Conservation (phyloP, 2,329 filamentous ascomycete species). For the Penicillium sp. region DNA sequence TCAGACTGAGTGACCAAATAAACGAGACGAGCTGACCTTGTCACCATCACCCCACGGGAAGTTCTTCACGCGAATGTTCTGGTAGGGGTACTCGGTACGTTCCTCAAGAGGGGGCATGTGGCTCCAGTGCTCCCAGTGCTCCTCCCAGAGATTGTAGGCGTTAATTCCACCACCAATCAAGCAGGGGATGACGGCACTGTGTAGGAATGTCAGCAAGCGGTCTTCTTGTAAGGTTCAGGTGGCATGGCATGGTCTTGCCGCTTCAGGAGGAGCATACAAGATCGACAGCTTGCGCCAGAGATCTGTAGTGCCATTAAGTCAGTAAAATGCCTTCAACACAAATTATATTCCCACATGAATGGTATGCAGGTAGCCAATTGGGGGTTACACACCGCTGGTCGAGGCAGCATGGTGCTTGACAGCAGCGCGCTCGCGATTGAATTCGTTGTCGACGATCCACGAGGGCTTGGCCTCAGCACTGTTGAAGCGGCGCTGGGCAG, state of each 20-base stretch:
- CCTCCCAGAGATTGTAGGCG: conserved; percentile 85
- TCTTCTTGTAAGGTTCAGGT: background rate
- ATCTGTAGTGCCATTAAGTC: conserved; percentile 54
- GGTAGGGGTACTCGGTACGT: conserved; percentile 88
- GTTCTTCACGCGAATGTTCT: conserved; percentile 97
- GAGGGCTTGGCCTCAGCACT: conserved; percentile 58
- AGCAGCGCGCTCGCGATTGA: conserved; percentile 85
- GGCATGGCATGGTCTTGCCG: background rate
- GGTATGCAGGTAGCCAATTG: conserved; percentile 7
- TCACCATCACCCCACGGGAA: conserved; percentile 93
- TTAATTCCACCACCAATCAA: conserved; percentile 72
- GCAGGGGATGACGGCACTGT: conserved; percentile 70
- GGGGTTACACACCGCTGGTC: conserved; percentile 68
- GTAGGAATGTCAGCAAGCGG: conserved; percentile 3
- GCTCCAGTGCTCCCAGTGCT: conserved; percentile 94
- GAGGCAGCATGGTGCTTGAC: conserved; percentile 85
- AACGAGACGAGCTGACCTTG: conserved; percentile 61
- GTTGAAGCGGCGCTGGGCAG: conserved; percentile 68
- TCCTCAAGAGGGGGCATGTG: conserved; percentile 88
- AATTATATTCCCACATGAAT: background rate
- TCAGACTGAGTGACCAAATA: background rate
- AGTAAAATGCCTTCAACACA: conserved; percentile 14
- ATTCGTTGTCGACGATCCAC: conserved; percentile 75
- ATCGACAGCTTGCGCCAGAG: conserved; percentile 95
- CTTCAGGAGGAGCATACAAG: conserved; percentile 70